Evolutionary conservation across 2,329 filamentous ascomycete genomes (phyloP).

Genomic region (Aspergillus neotritici): DNA sequence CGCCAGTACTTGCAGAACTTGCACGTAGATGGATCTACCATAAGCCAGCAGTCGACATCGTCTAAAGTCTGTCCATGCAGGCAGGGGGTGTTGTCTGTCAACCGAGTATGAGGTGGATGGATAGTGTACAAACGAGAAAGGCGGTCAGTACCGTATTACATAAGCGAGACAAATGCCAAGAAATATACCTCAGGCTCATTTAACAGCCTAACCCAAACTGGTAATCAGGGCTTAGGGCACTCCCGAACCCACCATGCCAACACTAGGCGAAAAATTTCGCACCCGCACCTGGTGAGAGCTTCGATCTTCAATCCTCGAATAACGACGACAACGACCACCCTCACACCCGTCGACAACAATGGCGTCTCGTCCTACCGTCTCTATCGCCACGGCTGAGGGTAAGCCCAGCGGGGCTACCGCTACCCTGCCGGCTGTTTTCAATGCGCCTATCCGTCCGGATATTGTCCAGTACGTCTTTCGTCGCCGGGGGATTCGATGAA

Average conservation of each 20-base stretch:
- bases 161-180: too few species aligned
- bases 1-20: too few species aligned
- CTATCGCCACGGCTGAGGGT: constrained; percentile 95
- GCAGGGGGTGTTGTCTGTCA: too few species aligned
- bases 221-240: constrained; percentile 36
- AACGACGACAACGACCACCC: constrained; percentile 37
- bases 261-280: constrained; percentile 44
- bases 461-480: constrained; percentile 96
- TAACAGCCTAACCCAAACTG: constrained; percentile 11
- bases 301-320: constrained; percentile 32
- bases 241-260: constrained; percentile 21
- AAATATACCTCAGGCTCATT: background rate
- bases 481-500: constrained; percentile 5
- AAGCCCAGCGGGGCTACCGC: constrained; percentile 81
- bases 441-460: constrained; percentile 93
- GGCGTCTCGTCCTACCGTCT: constrained; percentile 96
- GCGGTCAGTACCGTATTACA: too few species aligned
- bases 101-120: too few species aligned
- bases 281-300: constrained; percentile 22
- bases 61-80: too few species aligned
- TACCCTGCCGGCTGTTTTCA: constrained; percentile 95
- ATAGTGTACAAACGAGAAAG: too few species aligned
- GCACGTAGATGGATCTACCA: too few species aligned
- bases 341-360: constrained; percentile 52
- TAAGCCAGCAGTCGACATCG: too few species aligned